Evolutionary conservation across 805 yeast genomes (phyloP).

Genomic region (Candida endomychidarum): DNA sequence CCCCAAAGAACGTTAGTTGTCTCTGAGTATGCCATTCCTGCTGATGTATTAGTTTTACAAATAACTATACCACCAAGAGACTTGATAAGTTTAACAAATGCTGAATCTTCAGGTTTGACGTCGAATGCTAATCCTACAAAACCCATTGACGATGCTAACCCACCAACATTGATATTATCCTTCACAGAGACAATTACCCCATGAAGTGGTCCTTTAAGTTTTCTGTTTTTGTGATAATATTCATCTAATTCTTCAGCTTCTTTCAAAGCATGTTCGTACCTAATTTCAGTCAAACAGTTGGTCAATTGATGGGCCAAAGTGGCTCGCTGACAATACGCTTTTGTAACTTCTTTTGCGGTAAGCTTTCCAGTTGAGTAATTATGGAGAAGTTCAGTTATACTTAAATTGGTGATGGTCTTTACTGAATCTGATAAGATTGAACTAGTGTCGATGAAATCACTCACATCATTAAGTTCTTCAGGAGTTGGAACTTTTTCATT

Average conservation of each 20-base stretch:
- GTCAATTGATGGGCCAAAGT: conserved; percentile 56
- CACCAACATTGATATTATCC: conserved; percentile 48
- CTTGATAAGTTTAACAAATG: conserved; percentile 40
- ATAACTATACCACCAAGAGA: conserved; percentile 54
- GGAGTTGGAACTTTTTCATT: conserved; percentile 7
- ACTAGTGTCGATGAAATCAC: conserved; percentile 9
- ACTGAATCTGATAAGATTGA: neutral
- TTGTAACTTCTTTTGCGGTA: neutral
- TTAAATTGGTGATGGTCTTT: conserved; percentile 5
- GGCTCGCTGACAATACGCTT: conserved; percentile 58
- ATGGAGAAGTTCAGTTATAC: neutral
- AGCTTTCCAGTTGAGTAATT: neutral
- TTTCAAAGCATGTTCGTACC: conserved; percentile 26
- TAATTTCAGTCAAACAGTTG: conserved; percentile 38
- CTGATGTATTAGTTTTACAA: conserved; percentile 55
- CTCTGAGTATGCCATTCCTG: conserved; percentile 51
- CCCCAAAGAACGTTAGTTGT: conserved; percentile 47
- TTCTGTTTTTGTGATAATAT: conserved; percentile 18
- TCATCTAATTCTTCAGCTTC: conserved; percentile 26
- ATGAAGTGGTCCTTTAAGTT: conserved; percentile 27
- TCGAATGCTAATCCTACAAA: conserved; percentile 43
- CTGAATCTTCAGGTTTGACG: conserved; percentile 35
- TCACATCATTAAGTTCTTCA: conserved; percentile 10
- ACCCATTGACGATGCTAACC: conserved; percentile 51
- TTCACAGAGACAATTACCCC: conserved; percentile 35